A percentile compares a stretch with the other conserved stretches of the same genome.
Conservation (phyloP, 257 asterid species). For the Nicotiana tabacum region DNA sequence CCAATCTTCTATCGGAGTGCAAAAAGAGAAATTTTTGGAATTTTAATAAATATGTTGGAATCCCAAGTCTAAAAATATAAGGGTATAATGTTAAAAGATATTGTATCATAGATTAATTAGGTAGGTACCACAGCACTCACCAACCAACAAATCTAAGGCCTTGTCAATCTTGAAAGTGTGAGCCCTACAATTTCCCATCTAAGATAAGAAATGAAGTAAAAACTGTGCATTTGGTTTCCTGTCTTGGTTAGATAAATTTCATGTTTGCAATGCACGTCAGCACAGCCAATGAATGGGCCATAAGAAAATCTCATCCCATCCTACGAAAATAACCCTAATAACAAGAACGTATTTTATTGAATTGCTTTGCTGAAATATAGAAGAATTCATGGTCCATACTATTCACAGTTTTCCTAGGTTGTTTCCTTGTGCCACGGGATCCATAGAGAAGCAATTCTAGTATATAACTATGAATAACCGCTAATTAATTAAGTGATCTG, state of each 20-base stretch:
- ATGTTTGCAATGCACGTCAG: constrained; percentile 3
- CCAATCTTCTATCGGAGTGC: neutral
- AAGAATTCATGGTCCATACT: neutral
- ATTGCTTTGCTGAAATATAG: neutral
- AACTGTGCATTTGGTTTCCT: neutral
- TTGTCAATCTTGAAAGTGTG: neutral
- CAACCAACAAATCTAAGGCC: neutral
- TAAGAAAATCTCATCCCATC: constrained; percentile 5
- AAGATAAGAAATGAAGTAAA: neutral
- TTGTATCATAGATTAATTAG: neutral
- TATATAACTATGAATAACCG: no score
- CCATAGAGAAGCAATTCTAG: no score
- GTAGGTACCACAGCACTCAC: neutral
- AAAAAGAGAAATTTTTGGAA: neutral
- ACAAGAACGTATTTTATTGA: constrained; percentile 1
- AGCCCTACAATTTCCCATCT: neutral
- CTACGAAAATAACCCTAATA: constrained; percentile 7
- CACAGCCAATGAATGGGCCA: constrained; percentile 10
- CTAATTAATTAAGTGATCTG: no score
- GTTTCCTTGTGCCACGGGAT: neutral
- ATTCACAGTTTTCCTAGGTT: neutral
- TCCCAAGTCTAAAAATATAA: neutral
- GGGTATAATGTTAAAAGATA: neutral
- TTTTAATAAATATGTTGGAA: neutral
- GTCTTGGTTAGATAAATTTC: constrained; percentile 3